Evolutionary conservation across 2,329 filamentous ascomycete genomes (phyloP).

Genomic region (Aspergillus transmontanensis): DNA sequence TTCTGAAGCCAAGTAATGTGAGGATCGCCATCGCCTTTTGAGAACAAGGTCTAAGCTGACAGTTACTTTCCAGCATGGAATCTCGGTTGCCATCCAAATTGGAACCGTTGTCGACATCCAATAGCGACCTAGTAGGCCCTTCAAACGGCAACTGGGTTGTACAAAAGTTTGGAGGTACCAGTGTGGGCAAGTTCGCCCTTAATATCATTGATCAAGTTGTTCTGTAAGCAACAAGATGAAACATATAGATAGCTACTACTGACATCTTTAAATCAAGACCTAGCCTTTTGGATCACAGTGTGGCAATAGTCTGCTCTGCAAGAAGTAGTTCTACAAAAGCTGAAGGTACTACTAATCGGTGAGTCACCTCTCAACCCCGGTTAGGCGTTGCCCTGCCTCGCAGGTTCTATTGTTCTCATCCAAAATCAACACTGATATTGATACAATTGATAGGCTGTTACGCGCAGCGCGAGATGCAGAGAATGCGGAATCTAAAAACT

Average conservation of each 20-base stretch:
- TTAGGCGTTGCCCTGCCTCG: neutral
- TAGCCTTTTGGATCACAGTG: constrained; percentile 67
- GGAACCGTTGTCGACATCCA: constrained; percentile 17
- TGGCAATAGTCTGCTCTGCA: constrained; percentile 94
- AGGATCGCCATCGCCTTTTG: constrained; percentile 5
- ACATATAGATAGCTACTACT: neutral
- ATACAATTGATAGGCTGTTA: constrained; percentile 39
- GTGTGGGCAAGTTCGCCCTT: constrained; percentile 87
- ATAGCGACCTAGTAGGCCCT: constrained; percentile 18
- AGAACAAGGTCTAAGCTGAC: neutral
- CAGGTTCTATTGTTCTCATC: neutral
- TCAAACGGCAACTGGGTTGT: constrained; percentile 69
- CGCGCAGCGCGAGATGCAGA: constrained; percentile 54
- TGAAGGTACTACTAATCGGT: constrained; percentile 94
- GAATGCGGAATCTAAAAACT: constrained; percentile 56
- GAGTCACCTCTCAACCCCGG: constrained; percentile 48
- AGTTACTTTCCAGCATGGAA: constrained; percentile 20
- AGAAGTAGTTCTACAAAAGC: constrained; percentile 92
- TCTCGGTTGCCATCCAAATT: constrained; percentile 13
- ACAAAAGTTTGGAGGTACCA: constrained; percentile 94
- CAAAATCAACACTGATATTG: constrained; percentile 7
- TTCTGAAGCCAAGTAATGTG: constrained; percentile 21
- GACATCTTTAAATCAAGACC: constrained; percentile 45
- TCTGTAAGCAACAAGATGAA: constrained; percentile 45
- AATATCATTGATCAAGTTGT: constrained; percentile 75